Evolutionary conservation across 78 protist species (phyloP), one percentile per base, ranked within the genome.

Genomic region (Monocercomonoides exilis): DNA sequence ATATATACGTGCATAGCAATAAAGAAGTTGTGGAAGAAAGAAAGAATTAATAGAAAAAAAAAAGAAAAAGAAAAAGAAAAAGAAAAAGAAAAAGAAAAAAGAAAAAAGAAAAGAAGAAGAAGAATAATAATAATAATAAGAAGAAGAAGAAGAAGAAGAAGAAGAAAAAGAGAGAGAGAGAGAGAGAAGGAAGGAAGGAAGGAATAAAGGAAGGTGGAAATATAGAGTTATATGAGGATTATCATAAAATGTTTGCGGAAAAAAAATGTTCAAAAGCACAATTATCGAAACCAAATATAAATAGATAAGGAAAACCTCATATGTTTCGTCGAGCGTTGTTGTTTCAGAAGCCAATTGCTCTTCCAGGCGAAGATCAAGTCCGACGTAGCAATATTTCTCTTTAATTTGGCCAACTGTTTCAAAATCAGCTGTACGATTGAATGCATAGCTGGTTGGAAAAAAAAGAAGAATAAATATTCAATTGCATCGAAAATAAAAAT

Each of bases 401-500:
- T 98, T 98, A 77, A 98, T 91, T 63, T 90, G 92, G 45, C 99
- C 94, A 29, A 97, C 97, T 5, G 99, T 95, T 82, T 98, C 99
- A 63, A 97, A 97, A 91, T 98, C 99, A 6, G 99, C 98, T 0
- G 98, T 90, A 42, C 94, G 93, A 92, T 98, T 97, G 94, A 98
- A 95, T 33, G 95, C 95, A 79, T 94, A 90, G 1, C 87, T 84
- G 35, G 33, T 1, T 29, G 0, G 0, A 1, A 1, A 2, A 81
- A 44, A 87, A 1, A 1, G 84, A 38, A 35, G 2, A 5, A 2
- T 1, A 88, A 3, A 33, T 80, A 80, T 11, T 33, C 45, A 11
- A 80, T 43, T 21, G n/a, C n/a, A n/a, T n/a, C n/a, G n/a, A n/a
- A n/a, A n/a, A n/a, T n/a, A n/a, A n/a, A n/a, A n/a, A n/a, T n/a